Percentiles rank a stretch among this genome's conserved stretches.
These are phyloP conservation scores for Setaria viridis DNA, from an alignment of 202 grass and related monocot genomes.

Conservation along the genomic window DNA sequence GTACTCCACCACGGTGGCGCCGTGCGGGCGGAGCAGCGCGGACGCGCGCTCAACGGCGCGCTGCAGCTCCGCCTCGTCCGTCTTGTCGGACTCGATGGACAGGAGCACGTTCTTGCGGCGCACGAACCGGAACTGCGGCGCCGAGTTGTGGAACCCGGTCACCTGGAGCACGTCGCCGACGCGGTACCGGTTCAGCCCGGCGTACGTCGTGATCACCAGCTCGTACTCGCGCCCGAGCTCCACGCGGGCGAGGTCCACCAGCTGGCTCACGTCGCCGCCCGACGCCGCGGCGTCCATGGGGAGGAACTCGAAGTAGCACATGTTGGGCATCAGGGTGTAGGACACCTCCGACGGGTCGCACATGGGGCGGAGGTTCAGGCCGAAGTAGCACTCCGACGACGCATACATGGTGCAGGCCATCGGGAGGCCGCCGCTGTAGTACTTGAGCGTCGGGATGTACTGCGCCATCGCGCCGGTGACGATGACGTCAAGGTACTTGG, in stretches of 20 bases:
- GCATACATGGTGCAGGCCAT: conserved; percentile 99
- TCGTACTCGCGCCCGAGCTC: conserved; percentile 84
- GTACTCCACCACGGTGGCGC: conserved; percentile 80
- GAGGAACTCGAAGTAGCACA: conserved; percentile 97
- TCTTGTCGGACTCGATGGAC: conserved; percentile 97
- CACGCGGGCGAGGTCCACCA: conserved; percentile 84
- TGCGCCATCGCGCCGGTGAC: conserved; percentile 97
- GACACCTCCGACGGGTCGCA: conserved; percentile 82
- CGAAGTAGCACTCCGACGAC: conserved; percentile 94
- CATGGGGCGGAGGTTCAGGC: conserved; percentile 87
- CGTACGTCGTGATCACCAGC: conserved; percentile 93
- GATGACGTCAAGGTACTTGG: conserved; percentile 95
- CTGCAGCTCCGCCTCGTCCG: conserved; percentile 94
- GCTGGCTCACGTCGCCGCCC: conserved; percentile 44
- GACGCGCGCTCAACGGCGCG: conserved; percentile 78
- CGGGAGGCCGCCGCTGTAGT: conserved; percentile 85
- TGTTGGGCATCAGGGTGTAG: conserved; percentile 99
- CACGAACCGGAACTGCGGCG: conserved; percentile 89
- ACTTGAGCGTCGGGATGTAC: conserved; percentile 86
- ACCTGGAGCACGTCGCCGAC: conserved; percentile 95
- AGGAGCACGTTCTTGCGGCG: conserved; percentile 95
- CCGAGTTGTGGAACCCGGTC: conserved; percentile 78
- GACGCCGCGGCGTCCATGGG: conserved; percentile 50
- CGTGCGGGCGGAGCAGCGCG: conserved; percentile 67
- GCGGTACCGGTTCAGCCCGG: conserved; percentile 85